Conservation (phyloP, 2,329 filamentous ascomycete genomes). For the Aspergillus tamarii region DNA sequence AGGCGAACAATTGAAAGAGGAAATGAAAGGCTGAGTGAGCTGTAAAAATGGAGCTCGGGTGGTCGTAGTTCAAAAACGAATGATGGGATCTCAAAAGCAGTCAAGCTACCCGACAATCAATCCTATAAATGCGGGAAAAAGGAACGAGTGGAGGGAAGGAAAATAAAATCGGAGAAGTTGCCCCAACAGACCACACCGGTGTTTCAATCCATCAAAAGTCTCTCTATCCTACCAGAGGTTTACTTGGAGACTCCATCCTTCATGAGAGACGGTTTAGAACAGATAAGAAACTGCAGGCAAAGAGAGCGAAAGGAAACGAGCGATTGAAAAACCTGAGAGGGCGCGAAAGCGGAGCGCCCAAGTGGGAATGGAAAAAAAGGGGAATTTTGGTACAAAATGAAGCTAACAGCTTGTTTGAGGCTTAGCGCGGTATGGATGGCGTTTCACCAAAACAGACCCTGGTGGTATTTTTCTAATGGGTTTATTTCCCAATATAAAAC, state of each 20-base stretch:
- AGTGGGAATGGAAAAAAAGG: conserved; percentile 20
- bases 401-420: conserved; percentile 21
- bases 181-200: conserved; percentile 13
- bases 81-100: conserved; percentile 11
- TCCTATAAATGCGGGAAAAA: conserved; percentile 3
- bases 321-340: conserved; percentile 10
- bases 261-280: conserved; percentile 19
- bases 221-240: conserved; percentile 35
- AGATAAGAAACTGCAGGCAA: conserved; percentile 11
- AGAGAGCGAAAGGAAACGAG: conserved; percentile 13
- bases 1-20: not conserved
- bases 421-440: conserved; percentile 16
- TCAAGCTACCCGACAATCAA: conserved; percentile 15
- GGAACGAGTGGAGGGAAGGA: conserved; percentile 21
- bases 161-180: conserved; percentile 17
- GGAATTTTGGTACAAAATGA: conserved; percentile 5
- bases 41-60: conserved; percentile 2
- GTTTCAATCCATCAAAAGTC: conserved; percentile 24
- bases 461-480: not conserved
- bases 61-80: conserved; percentile 9
- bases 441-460: conserved; percentile 1
- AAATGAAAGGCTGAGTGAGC: conserved; percentile 1
- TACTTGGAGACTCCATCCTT: conserved; percentile 25
- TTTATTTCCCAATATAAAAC: not conserved
- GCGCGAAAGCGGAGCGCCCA: conserved; percentile 24